Base-by-base conservation (phyloP, 2,329 filamentous ascomycete species). In the Pezicula carpinea region DNA sequence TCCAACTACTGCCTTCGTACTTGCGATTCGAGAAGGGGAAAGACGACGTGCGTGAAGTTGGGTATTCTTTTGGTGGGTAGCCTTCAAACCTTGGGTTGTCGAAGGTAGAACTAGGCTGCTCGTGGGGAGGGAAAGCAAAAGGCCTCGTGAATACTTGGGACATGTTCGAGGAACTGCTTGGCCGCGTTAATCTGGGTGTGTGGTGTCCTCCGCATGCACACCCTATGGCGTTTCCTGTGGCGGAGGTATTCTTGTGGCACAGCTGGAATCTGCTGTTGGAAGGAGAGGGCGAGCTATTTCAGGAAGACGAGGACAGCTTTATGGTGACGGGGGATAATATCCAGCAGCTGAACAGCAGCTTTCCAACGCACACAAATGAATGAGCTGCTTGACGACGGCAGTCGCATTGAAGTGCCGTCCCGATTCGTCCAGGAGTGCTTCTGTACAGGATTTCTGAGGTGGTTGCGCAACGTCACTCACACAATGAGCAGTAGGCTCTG, bases 121-220 rank as follows among this genome's bases (percentile, higher is more conserved):
- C 50, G 52, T 56, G 52, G 7, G 54, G 50, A 49, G 55, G 53
- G 33, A 54, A 41, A 38, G 52, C 46, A 46, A 55, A 46, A 38
- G 54, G 43, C 43, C 46, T 52, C 18, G 54, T 53, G 53, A 60
- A 61, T 57, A 60, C 54, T 53, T 61, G 59, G 52, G 58, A 59
- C 60, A 62, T 62, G 36, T 51, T 59, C 44, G 49, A 46, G 33
- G 38, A 35, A 35, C 8, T 34, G 39, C 17, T 23, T 40, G 39
- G 33, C 11, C 23, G 44, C 50, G 48, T 50, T 42, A 41, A 45
- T 29, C 34, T 50, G 34, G 36, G 33, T 31, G 44, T 50, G 40
- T 49, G 46, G 44, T 47, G 47, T 11, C 45, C 53, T 36, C 43
- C 48, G 50, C 46, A 47, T 46, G 39, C 38, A 48, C 43, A 15